Evolutionary conservation across 768 basidiomycete species (phyloP).

Genomic region (Lentinula guzmanii): DNA sequence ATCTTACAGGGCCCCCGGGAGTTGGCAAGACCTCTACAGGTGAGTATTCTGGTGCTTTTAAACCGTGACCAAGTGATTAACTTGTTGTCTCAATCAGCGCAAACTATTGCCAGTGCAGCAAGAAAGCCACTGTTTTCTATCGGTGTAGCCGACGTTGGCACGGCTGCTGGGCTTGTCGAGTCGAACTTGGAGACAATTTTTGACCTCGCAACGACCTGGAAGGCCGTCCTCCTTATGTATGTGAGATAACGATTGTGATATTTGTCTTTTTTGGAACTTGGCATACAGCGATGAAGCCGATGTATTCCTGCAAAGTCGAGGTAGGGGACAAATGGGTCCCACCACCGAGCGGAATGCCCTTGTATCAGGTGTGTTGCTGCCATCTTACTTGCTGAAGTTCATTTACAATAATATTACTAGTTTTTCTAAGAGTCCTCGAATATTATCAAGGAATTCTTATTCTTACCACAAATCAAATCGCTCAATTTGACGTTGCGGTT

Average conservation of each 20-base stretch:
- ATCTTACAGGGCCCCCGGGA: background rate
- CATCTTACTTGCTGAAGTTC: background rate
- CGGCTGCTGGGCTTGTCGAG: slow-evolving; percentile 17
- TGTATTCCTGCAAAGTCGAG: slow-evolving; percentile 23
- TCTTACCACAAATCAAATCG: slow-evolving; percentile 26
- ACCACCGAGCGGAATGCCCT: slow-evolving; percentile 23
- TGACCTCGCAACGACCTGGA: slow-evolving; percentile 24
- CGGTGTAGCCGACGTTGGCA: slow-evolving; percentile 27
- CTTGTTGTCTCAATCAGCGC: slow-evolving; percentile 10
- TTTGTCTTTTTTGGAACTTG: background rate
- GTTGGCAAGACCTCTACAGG: background rate
- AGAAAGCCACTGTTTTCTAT: slow-evolving; percentile 22
- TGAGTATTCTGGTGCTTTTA: slow-evolving; percentile 25
- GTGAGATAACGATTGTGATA: background rate
- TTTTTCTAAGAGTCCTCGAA: slow-evolving; percentile 28
- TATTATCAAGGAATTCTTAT: slow-evolving; percentile 30
- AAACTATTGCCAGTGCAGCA: slow-evolving; percentile 23
- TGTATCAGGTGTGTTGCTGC: slow-evolving; percentile 13
- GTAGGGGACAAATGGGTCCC: slow-evolving; percentile 7
- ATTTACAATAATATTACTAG: background rate
- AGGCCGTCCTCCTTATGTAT: slow-evolving; percentile 24
- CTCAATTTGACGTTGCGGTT: slow-evolving; percentile 16
- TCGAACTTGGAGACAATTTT: slow-evolving; percentile 15
- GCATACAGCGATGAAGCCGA: slow-evolving; percentile 24
- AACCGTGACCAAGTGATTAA: slow-evolving; percentile 16